Evolutionary conservation across 2,329 filamentous ascomycete species (phyloP).

Genomic region (Cladorrhinum sp.): DNA sequence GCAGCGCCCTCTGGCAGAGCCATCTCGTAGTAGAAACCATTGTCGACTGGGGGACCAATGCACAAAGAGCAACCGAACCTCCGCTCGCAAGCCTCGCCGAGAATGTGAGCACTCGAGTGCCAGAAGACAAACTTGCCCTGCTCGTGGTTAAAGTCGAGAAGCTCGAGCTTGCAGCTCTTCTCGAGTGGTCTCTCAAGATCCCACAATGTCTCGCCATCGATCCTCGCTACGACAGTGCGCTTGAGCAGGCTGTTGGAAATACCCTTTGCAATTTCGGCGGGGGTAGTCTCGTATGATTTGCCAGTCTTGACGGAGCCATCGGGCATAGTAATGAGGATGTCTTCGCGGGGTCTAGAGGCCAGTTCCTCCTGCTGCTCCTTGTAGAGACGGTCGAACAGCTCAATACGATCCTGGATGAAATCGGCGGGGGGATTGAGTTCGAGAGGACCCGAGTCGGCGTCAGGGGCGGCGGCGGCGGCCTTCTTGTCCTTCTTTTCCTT

Average conservation of each 20-base stretch:
- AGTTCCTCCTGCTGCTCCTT: slow-evolving; percentile 77
- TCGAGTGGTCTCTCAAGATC: slow-evolving; percentile 89
- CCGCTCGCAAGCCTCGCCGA: slow-evolving; percentile 91
- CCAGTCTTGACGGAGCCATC: slow-evolving; percentile 70
- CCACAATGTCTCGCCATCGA: slow-evolving; percentile 84
- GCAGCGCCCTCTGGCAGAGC: slow-evolving; percentile 67
- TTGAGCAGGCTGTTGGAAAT: slow-evolving; percentile 85
- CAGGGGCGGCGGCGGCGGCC: slow-evolving; percentile 39
- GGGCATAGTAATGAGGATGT: slow-evolving; percentile 70
- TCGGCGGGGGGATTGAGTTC: slow-evolving; percentile 60
- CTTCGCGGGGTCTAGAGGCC: slow-evolving; percentile 65
- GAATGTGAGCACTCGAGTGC: slow-evolving; percentile 92
- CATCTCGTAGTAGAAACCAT: slow-evolving; percentile 77
- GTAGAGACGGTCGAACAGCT: slow-evolving; percentile 86
- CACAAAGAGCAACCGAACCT: slow-evolving; percentile 77
- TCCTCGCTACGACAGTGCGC: slow-evolving; percentile 79
- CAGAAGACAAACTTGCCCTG: slow-evolving; percentile 90
- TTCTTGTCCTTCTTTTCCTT: slow-evolving; percentile 48
- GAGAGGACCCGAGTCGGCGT: slow-evolving; percentile 40
- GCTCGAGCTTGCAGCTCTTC: slow-evolving; percentile 77
- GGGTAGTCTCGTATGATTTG: slow-evolving; percentile 89
- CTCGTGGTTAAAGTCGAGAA: slow-evolving; percentile 72
- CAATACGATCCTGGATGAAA: slow-evolving; percentile 79
- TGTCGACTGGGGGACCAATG: slow-evolving; percentile 81
- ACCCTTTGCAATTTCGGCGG: slow-evolving; percentile 69